Evolutionary conservation across 768 basidiomycete genomes (phyloP).

Genomic region (Paxillus rubicundulus): DNA sequence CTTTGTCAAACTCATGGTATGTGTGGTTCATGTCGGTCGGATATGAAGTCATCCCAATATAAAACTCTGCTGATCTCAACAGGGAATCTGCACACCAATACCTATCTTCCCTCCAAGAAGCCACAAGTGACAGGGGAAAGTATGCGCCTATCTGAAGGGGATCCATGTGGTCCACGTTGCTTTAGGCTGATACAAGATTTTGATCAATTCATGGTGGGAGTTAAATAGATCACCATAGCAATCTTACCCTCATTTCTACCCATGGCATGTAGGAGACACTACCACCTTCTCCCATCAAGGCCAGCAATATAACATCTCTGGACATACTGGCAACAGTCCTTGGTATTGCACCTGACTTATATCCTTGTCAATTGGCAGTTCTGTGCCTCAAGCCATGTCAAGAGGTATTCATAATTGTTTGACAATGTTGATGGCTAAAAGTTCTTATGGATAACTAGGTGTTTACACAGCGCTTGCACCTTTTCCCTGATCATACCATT

Average conservation of each 20-base stretch:
- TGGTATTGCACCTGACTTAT: conserved; percentile 42
- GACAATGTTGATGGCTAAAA: not conserved
- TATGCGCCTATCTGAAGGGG: conserved; percentile 27
- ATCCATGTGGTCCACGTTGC: conserved; percentile 33
- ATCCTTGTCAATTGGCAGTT: conserved; percentile 49
- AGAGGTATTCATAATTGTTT: conserved; percentile 32
- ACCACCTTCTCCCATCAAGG: conserved; percentile 14
- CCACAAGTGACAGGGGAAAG: conserved; percentile 19
- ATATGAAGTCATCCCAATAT: not conserved
- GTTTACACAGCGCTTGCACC: conserved; percentile 19
- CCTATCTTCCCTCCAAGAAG: conserved; percentile 19
- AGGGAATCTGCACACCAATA: conserved; percentile 2
- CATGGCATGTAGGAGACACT: conserved; percentile 16
- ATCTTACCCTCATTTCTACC: not conserved
- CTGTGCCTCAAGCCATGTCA: conserved; percentile 48
- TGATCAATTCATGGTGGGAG: conserved; percentile 21
- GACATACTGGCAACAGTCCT: conserved; percentile 36
- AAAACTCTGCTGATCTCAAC: not conserved
- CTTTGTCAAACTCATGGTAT: conserved; percentile 41
- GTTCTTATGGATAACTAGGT: conserved; percentile 3
- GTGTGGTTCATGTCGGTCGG: not conserved
- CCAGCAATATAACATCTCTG: conserved; percentile 6
- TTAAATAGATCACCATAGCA: fast-evolving
- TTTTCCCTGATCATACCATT: conserved; percentile 20
- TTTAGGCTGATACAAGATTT: conserved; percentile 26